A percentile compares a stretch with the other conserved stretches of the same genome.
Evolutionary conservation across 2,329 filamentous ascomycete genomes (phyloP).

Genomic region (Monosporascus ibericus): DNA sequence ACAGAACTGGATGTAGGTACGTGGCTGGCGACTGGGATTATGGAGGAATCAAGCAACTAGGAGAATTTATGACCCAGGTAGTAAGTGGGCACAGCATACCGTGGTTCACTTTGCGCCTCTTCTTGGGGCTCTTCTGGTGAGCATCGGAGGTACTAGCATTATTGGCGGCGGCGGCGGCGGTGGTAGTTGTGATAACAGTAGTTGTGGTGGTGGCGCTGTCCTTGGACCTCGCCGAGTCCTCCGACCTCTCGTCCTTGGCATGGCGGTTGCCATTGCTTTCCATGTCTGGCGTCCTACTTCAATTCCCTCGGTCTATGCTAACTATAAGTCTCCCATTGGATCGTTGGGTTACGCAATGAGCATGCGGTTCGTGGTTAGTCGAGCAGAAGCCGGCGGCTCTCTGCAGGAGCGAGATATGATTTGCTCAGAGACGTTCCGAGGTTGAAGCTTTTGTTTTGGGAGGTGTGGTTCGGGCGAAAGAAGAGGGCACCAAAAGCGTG

Average conservation of each 20-base stretch:
- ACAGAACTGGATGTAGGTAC: background rate
- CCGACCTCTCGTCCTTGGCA: constrained; percentile 34
- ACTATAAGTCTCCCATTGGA: constrained; percentile 35
- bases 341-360: constrained; percentile 37
- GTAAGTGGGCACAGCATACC: constrained; percentile 49
- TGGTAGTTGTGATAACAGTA: constrained; percentile 12
- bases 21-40: constrained; percentile 7
- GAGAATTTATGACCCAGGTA: constrained; percentile 10
- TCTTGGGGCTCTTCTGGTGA: constrained; percentile 57
- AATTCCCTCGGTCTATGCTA: constrained; percentile 28
- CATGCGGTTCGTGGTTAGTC: constrained; percentile 36
- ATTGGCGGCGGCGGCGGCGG: constrained; percentile 26
- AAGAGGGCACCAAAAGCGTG: background rate
- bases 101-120: constrained; percentile 85
- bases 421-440: constrained; percentile 18
- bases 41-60: constrained; percentile 9
- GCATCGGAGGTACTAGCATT: constrained; percentile 25
- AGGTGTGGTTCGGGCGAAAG: background rate
- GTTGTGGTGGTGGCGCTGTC: constrained; percentile 18
- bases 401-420: constrained; percentile 31
- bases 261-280: constrained; percentile 28
- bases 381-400: constrained; percentile 33
- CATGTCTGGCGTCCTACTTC: constrained; percentile 23
- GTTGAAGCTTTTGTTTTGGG: background rate
- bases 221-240: constrained; percentile 31